Conservation (phyloP, 2,329 filamentous ascomycete genomes). For the Fusarium torreyae region DNA sequence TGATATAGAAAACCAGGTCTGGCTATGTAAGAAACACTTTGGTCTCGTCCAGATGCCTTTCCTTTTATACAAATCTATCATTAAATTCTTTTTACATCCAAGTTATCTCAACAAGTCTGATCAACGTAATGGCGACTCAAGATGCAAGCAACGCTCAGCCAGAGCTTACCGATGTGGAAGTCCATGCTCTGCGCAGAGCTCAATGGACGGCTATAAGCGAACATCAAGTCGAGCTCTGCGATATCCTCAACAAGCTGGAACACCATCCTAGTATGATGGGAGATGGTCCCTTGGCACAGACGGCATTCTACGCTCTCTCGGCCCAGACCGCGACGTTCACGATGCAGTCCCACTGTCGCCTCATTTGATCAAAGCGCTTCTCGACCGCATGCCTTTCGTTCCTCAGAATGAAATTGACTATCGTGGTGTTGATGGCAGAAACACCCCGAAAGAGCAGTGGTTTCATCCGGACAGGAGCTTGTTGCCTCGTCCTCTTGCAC, state of each 20-base stretch:
- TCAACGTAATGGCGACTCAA: not conserved
- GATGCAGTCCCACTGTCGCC: slow-evolving; percentile 5
- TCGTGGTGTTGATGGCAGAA: slow-evolving; percentile 6
- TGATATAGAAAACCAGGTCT: too few relatives aligned
- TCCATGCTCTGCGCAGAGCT: not conserved
- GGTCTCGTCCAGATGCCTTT: too few relatives aligned
- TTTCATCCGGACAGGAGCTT: not conserved
- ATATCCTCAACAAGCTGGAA: not conserved
- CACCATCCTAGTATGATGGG: slow-evolving; percentile 4
- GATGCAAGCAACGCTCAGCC: not conserved
- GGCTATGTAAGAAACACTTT: too few relatives aligned
- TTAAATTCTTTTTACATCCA: too few relatives aligned
- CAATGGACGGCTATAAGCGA: not conserved
- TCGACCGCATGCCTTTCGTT: slow-evolving; percentile 9
- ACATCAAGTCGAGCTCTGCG: not conserved
- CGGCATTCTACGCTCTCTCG: slow-evolving; percentile 8
- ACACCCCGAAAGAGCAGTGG: not conserved
- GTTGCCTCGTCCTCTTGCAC: not conserved
- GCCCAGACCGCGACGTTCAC: slow-evolving; percentile 3
- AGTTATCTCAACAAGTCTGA: not conserved
- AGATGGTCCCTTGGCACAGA: slow-evolving; percentile 1
- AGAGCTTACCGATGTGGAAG: not conserved
- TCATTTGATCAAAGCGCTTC: slow-evolving; percentile 4
- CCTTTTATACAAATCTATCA: too few relatives aligned
- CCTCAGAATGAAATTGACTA: not conserved